Conservation (phyloP, 2,329 filamentous ascomycete species). For the Dissoconium aciculare region DNA sequence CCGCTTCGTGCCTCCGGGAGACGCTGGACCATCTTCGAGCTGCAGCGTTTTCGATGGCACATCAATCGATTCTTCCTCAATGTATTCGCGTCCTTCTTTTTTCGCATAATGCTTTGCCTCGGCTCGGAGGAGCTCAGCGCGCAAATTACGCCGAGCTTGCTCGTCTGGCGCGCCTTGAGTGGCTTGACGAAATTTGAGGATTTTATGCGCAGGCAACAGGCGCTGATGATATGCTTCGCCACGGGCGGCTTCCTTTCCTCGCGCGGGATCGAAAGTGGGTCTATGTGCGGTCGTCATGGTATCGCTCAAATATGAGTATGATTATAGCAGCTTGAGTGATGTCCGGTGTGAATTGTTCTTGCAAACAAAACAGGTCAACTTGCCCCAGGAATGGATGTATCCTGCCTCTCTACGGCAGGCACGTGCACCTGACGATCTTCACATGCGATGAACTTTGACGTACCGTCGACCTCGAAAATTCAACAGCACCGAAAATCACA, state of each 20-base stretch:
- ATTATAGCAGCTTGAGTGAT: too few species aligned
- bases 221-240: slow-evolving; percentile 94
- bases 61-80: slow-evolving; percentile 24
- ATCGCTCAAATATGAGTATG: too few species aligned
- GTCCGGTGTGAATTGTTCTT: too few species aligned
- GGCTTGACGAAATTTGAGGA: slow-evolving; percentile 77
- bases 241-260: slow-evolving; percentile 85
- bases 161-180: slow-evolving; percentile 80
- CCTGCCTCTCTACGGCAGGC: too few species aligned
- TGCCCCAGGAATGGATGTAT: too few species aligned
- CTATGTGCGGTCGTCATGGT: slow-evolving; percentile 50
- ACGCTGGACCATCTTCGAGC: slow-evolving; percentile 34
- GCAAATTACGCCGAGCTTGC: slow-evolving; percentile 56
- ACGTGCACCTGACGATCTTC: too few species aligned
- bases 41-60: slow-evolving; percentile 17
- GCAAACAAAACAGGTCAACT: too few species aligned
- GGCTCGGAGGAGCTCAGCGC: slow-evolving; percentile 75
- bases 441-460: too few species aligned
- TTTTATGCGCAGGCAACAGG: slow-evolving; percentile 81
- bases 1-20: slow-evolving; percentile 42
- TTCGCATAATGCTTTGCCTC: slow-evolving; percentile 81
- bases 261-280: slow-evolving; percentile 91
- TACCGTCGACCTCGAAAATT: too few species aligned
- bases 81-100: slow-evolving; percentile 47
- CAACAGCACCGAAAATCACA: too few species aligned